Conservation (phyloP, 306 rosid genomes). For the Inga leiocalycina region DNA sequence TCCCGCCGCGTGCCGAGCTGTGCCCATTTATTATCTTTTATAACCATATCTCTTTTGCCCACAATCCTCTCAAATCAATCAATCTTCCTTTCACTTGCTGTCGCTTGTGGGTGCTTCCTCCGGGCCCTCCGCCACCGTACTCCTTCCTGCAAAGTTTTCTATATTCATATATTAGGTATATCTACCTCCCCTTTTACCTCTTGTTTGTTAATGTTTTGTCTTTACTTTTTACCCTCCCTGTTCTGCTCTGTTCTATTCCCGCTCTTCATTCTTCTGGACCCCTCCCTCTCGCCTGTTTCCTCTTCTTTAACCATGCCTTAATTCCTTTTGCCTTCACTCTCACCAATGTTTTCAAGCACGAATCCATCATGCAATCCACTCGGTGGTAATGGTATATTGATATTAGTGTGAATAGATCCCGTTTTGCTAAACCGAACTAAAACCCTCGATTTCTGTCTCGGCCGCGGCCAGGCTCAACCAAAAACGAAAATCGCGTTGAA, state of each 20-base stretch:
- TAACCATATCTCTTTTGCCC: too few relatives aligned
- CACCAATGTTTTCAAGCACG: not conserved
- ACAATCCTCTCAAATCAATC: not conserved
- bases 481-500: not conserved
- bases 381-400: not conserved
- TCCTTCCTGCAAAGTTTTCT: not conserved
- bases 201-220: not conserved
- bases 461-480: not conserved
- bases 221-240: not conserved
- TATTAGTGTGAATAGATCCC: conserved; percentile 2
- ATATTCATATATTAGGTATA: too few relatives aligned
- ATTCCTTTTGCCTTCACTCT: not conserved
- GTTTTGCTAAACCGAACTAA: not conserved
- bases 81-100: not conserved
- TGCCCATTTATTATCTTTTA: not conserved
- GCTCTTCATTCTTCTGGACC: not conserved
- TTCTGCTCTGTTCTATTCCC: not conserved
- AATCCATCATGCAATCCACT: not conserved
- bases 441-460: not conserved
- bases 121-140: not conserved
- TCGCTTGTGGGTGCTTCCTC: not conserved
- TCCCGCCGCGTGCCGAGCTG: not conserved
- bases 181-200: not conserved
- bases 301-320: not conserved
- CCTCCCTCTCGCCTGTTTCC: not conserved